These are phyloP conservation scores for Cladosporium austrohemisphaericum DNA, from an alignment of 2,329 filamentous ascomycete species.

Conservation along the genomic window DNA sequence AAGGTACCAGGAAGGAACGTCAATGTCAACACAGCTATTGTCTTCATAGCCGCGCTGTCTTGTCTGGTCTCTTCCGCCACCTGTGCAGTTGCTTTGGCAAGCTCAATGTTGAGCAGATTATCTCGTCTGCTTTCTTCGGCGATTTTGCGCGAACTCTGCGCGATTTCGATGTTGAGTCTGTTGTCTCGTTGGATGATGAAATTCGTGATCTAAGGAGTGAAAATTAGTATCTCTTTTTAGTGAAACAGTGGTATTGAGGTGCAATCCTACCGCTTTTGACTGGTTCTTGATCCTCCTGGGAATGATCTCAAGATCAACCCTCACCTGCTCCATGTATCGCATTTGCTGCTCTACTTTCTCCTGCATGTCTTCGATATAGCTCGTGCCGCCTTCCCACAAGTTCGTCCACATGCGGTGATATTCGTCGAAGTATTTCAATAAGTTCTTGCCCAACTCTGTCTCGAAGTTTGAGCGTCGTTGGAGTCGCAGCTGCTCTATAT, in stretches of 20 bases:
- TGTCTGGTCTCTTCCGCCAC: constrained; percentile 32
- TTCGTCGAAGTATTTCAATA: constrained; percentile 31
- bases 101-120: constrained; percentile 33
- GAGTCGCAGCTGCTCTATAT: constrained; percentile 32
- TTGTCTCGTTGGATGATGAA: constrained; percentile 33
- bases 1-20: constrained; percentile 43
- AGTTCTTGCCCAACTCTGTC: constrained; percentile 31
- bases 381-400: constrained; percentile 32
- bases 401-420: constrained; percentile 29
- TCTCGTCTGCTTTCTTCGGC: constrained; percentile 33
- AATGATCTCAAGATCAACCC: constrained; percentile 31
- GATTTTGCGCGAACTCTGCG: constrained; percentile 32
- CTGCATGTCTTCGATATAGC: constrained; percentile 34
- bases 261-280: constrained; percentile 28
- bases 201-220: constrained; percentile 30
- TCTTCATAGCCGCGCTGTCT: constrained; percentile 45
- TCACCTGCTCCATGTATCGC: constrained; percentile 31
- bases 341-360: constrained; percentile 35
- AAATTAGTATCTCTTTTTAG: background rate
- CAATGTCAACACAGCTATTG: constrained; percentile 43
- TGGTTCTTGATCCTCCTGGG: constrained; percentile 35
- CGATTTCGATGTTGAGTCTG: constrained; percentile 32
- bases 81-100: constrained; percentile 33
- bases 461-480: constrained; percentile 33
- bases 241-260: background rate